Evolutionary conservation across 2,329 filamentous ascomycete species (phyloP), one percentile per base, ranked within the genome.

Genomic region (Acephala macrosclerotiorum): DNA sequence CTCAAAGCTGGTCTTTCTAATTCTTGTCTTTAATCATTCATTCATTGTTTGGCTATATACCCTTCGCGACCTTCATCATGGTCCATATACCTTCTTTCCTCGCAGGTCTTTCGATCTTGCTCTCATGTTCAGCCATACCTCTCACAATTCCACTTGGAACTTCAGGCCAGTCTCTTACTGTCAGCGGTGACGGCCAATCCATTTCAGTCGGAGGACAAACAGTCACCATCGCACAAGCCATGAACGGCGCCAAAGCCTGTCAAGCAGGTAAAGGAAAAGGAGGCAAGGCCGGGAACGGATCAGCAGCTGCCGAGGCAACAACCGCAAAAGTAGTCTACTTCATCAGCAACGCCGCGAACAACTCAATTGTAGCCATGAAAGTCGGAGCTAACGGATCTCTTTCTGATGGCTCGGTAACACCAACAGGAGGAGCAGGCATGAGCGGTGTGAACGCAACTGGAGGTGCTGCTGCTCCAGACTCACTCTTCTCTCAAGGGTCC

Each of bases 281-380:
- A 33, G 22, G 12, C 18, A n/a, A 14, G 22, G 9, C 18, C 9
- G n/a, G 26, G 33, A 45, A 53, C 33, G 38, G 36, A n/a, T 26
- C 38, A 58, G 22, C 42, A 16, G 25, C 35, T 29, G 16, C 53
- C 36, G 26, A 22, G 25, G 26, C 49, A 22, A 20, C 60, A 11
- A 66, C 64, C 45, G 63, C 66, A 35, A 75, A 83, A 72, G 85
- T 85, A 0, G 72, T 88, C 20, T 89, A 89, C 74, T 76, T 88
- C 61, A 76, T 87, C 45, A 86, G 82, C 40, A 90, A 89, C 69
- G 79, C 84, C 2, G 75, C 73, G 11, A 69, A 80, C 0, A 67
- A 71, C 11, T 86, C 88, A 61, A 79, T 89, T 1, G 78, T 87
- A 1, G 81, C 85, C 0, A 61, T 89, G 1, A 80, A 81, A 0